Percentiles rank a stretch among this genome's conserved stretches.
Conservation (phyloP, 2,329 filamentous ascomycete species). For the Hymenoscyphus fructigenus region DNA sequence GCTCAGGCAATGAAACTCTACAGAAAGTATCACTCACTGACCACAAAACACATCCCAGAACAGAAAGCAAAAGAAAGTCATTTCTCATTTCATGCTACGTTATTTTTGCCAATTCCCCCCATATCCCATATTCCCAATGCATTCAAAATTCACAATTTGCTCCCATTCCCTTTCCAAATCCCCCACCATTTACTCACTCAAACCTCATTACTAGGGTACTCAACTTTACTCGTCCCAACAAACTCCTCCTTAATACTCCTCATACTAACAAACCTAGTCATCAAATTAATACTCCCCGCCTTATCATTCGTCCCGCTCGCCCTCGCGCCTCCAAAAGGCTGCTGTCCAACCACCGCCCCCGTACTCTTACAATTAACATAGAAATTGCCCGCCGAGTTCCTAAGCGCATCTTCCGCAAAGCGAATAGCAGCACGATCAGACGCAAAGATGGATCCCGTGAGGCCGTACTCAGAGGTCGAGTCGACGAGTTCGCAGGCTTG, state of each 20-base stretch:
- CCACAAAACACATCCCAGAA: no score
- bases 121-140: no score
- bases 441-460: slow-evolving; percentile 77
- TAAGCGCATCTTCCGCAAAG: slow-evolving; percentile 67
- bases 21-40: no score
- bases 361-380: slow-evolving; percentile 85
- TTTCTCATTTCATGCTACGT: no score
- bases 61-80: no score
- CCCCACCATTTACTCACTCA: slow-evolving; percentile 9
- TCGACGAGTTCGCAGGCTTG: slow-evolving; percentile 65
- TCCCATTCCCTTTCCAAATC: neutral
- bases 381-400: slow-evolving; percentile 77
- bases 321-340: slow-evolving; percentile 68
- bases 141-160: neutral
- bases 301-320: slow-evolving; percentile 74
- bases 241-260: slow-evolving; percentile 77
- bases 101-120: no score
- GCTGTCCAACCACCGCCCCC: slow-evolving; percentile 70
- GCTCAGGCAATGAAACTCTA: no score
- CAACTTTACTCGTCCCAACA: slow-evolving; percentile 57
- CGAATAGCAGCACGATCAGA: slow-evolving; percentile 64
- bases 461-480: slow-evolving; percentile 70
- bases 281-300: slow-evolving; percentile 63
- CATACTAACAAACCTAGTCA: slow-evolving; percentile 65
- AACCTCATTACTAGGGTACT: slow-evolving; percentile 69